A percentile compares a stretch with the other conserved stretches of the same genome.
phyloP scores from a whole-genome alignment of 495 filamentous ascomycete genomes.

The Xylaria palmicola region DNA sequence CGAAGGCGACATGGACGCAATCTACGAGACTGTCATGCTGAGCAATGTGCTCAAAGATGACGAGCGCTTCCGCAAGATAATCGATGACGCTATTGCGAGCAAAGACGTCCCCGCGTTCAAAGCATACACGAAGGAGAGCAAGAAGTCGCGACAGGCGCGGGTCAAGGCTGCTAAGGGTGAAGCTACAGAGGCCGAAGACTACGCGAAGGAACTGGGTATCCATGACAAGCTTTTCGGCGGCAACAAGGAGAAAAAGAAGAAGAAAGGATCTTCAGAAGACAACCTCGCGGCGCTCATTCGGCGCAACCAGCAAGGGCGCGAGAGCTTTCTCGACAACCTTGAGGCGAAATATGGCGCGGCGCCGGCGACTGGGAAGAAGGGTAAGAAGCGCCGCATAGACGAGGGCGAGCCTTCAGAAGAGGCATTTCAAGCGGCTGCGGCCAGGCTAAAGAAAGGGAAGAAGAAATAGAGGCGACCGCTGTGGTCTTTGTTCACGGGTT shows the following conservation, averaged over 20 bases:
- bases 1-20: conserved; percentile 67
- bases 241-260: conserved; percentile 35
- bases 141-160: conserved; percentile 61
- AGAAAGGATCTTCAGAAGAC: conserved; percentile 43
- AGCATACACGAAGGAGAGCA: conserved; percentile 69
- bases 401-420: conserved; percentile 63
- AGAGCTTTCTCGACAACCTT: conserved; percentile 63
- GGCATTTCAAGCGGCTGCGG: conserved; percentile 57
- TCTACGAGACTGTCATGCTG: conserved; percentile 84
- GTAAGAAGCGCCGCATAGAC: conserved; percentile 48
- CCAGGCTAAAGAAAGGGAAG: conserved; percentile 45
- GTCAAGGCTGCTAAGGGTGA: conserved; percentile 64
- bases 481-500: not conserved
- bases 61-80: conserved; percentile 73
- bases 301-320: conserved; percentile 36
- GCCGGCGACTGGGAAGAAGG: conserved; percentile 37
- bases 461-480: conserved; percentile 14
- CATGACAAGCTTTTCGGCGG: conserved; percentile 55
- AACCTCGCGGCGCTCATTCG: conserved; percentile 43
- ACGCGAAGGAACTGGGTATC: conserved; percentile 68
- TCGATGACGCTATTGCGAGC: conserved; percentile 74
- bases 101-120: conserved; percentile 63
- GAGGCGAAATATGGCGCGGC: conserved; percentile 70
- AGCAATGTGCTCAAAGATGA: conserved; percentile 84
- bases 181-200: conserved; percentile 67